phyloP scores from a whole-genome alignment of 208 protist genomes.

The Leishmania guyanensis region DNA sequence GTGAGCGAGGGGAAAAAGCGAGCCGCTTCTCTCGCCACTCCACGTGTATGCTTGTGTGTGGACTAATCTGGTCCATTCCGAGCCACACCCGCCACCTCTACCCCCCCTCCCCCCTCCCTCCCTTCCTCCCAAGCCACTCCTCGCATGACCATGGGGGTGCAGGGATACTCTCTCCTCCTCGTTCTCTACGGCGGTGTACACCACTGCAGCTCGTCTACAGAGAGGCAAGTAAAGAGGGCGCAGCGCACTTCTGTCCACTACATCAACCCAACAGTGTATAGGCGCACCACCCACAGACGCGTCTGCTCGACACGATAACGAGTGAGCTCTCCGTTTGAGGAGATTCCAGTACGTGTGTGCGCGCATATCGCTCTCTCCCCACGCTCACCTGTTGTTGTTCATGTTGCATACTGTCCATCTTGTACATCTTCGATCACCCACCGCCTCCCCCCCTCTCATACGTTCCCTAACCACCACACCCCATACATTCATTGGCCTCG shows the following conservation, averaged over 20 bases:
- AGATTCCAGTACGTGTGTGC: neutral
- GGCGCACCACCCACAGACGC: neutral
- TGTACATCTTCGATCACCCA: neutral
- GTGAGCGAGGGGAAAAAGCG: neutral
- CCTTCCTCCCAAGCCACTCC: neutral
- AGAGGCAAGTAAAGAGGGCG: neutral
- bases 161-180: neutral
- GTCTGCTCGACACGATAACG: neutral
- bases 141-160: neutral
- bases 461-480: neutral
- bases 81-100: neutral
- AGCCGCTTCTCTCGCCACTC: neutral
- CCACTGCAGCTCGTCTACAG: neutral
- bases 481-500: no score
- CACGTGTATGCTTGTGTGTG: neutral
- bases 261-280: neutral
- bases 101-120: neutral
- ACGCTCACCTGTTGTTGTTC: slow-evolving; percentile 14
- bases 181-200: neutral
- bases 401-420: neutral
- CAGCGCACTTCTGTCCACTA: neutral
- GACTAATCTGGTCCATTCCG: neutral
- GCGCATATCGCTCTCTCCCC: slow-evolving; percentile 16
- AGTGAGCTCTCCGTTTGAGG: neutral
- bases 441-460: neutral